Evolutionary conservation across 129 eudicot species (phyloP).

Genomic region (Saposhnikovia divaricata): DNA sequence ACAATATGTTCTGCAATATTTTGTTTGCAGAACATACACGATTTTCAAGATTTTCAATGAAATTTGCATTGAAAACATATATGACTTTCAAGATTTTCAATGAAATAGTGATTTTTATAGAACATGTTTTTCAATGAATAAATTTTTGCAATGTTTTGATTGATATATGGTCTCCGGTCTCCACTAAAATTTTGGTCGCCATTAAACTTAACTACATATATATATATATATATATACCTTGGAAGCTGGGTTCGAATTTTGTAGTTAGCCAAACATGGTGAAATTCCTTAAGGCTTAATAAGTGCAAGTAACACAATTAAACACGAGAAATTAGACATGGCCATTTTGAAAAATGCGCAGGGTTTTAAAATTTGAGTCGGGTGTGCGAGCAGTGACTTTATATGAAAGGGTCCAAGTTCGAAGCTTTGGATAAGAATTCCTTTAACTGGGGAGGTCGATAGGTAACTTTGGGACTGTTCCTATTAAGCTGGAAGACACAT

Average conservation of each 20-base stretch:
- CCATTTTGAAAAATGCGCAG: neutral
- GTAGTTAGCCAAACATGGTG: neutral
- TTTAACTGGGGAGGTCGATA: neutral
- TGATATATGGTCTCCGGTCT: no score
- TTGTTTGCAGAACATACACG: no score
- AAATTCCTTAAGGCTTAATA: neutral
- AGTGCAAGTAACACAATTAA: neutral
- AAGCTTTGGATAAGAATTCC: neutral
- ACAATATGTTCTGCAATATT: no score
- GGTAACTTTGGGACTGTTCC: neutral
- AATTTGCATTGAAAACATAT: no score
- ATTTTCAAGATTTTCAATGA: no score
- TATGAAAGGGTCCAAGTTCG: neutral
- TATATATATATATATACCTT: neutral
- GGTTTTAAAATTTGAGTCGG: neutral
- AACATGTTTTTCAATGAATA: no score
- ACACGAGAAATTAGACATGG: neutral
- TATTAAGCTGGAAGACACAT: neutral
- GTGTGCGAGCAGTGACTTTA: neutral
- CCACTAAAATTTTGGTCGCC: no score
- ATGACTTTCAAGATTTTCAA: no score
- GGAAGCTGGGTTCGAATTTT: neutral
- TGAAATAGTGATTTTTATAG: no score
- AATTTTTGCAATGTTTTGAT: no score
- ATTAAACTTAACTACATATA: no score